A percentile compares a stretch with the other conserved stretches of the same genome.
These are phyloP conservation scores for Phytophthora uliginosa DNA, from an alignment of 352 stramenopile species.

Conservation along the genomic window DNA sequence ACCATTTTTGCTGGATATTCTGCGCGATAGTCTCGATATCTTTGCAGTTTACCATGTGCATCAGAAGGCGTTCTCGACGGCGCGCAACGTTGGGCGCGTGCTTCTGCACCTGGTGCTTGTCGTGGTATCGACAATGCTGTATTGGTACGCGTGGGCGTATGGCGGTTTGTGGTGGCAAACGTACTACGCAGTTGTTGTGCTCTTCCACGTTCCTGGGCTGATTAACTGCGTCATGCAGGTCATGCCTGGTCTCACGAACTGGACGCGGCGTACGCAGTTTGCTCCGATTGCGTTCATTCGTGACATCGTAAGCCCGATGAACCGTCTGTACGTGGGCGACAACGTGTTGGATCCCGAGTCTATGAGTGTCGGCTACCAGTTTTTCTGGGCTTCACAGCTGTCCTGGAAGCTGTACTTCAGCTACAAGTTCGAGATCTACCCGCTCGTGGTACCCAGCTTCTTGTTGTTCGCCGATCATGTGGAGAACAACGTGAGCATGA, in stretches of 20 bases:
- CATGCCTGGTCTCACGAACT: constrained; percentile 81
- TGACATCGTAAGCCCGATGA: constrained; percentile 95
- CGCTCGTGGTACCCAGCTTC: constrained; percentile 96
- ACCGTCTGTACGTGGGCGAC: constrained; percentile 97
- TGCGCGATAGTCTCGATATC: constrained; percentile 95
- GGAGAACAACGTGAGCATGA: constrained; percentile 86
- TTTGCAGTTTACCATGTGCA: constrained; percentile 74
- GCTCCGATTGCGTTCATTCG: constrained; percentile 73
- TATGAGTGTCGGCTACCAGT: constrained; percentile 92
- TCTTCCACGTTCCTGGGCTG: constrained; percentile 77
- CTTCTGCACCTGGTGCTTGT: constrained; percentile 72
- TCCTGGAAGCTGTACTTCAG: constrained; percentile 98
- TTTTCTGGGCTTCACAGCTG: constrained; percentile 97
- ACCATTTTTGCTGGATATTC: constrained; percentile 88
- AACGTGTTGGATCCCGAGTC: constrained; percentile 96
- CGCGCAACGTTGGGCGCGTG: constrained; percentile 91
- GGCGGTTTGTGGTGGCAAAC: constrained; percentile 66
- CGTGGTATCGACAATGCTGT: constrained; percentile 75
- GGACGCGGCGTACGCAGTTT: constrained; percentile 79
- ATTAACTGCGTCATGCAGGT: constrained; percentile 86
- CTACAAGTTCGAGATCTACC: constrained; percentile 98
- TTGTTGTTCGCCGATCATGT: constrained; percentile 98
- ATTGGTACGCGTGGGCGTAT: constrained; percentile 85
- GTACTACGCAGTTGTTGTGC: constrained; percentile 64
- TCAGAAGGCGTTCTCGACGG: constrained; percentile 62